Conservation (phyloP, 192 early-diverging fungal species). For the Globomyces pollinis-pini region DNA sequence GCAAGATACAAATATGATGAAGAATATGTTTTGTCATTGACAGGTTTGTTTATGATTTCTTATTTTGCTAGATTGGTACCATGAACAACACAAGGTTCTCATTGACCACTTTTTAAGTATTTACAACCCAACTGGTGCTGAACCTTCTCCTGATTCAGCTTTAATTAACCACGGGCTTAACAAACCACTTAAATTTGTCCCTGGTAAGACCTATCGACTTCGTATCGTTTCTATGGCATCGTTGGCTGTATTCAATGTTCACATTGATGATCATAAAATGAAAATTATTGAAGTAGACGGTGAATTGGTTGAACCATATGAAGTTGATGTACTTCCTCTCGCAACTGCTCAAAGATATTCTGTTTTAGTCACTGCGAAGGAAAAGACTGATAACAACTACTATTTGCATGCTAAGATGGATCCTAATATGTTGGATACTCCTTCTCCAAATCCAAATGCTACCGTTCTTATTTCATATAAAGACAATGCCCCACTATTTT, state of each 20-base stretch:
- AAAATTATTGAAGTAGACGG: conserved; percentile 78
- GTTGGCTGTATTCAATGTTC: conserved; percentile 66
- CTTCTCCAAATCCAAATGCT: conserved; percentile 42
- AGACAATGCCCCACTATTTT: not conserved
- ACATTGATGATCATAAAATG: conserved; percentile 71
- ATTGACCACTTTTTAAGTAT: conserved; percentile 53
- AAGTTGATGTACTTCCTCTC: conserved; percentile 48
- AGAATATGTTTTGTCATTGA: conserved; percentile 39
- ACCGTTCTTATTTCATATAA: conserved; percentile 4
- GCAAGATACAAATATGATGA: conserved; percentile 61
- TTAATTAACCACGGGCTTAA: conserved; percentile 54
- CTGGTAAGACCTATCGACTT: conserved; percentile 77
- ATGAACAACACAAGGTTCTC: conserved; percentile 47
- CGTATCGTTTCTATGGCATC: conserved; percentile 78
- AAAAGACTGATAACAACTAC: conserved; percentile 56
- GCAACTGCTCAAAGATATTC: conserved; percentile 73
- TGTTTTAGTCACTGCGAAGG: conserved; percentile 67
- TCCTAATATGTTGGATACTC: conserved; percentile 63
- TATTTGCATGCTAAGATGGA: conserved; percentile 69
- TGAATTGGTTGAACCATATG: conserved; percentile 46
- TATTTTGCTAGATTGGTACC: conserved; percentile 54
- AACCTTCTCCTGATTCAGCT: conserved; percentile 59
- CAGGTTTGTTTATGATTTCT: conserved; percentile 1
- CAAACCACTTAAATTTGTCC: conserved; percentile 47
- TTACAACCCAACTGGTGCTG: conserved; percentile 56